These are phyloP conservation scores for Paratinospora sagittata DNA, from an alignment of 164 flowering plant species.

Conservation along the genomic window DNA sequence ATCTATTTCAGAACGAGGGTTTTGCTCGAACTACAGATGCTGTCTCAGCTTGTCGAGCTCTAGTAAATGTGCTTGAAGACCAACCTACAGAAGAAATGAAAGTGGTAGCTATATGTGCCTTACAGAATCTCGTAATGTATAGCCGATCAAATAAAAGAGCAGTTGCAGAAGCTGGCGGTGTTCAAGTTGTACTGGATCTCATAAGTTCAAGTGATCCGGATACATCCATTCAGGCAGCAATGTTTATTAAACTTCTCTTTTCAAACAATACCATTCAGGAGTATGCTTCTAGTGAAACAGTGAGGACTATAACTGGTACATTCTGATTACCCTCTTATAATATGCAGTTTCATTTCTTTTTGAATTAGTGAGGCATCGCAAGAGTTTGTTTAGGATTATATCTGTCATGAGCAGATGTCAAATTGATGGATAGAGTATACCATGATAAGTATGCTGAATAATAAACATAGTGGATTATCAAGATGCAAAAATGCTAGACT, in stretches of 20 bases:
- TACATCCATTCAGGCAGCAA: slow-evolving; percentile 94
- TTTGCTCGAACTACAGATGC: slow-evolving; percentile 88
- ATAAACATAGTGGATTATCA: background rate
- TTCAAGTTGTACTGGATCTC: slow-evolving; percentile 90
- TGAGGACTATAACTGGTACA: slow-evolving; percentile 91
- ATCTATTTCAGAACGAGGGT: slow-evolving; percentile 87
- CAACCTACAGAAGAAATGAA: slow-evolving; percentile 99
- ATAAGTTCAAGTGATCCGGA: slow-evolving; percentile 88
- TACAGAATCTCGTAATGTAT: slow-evolving; percentile 96
- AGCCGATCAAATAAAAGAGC: slow-evolving; percentile 96
- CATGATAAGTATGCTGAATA: too few relatives aligned
- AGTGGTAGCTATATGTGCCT: slow-evolving; percentile 94
- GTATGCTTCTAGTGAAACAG: slow-evolving; percentile 96
- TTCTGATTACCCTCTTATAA: background rate
- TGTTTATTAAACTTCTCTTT: slow-evolving; percentile 90
- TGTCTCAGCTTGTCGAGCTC: slow-evolving; percentile 95
- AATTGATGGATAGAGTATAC: background rate
- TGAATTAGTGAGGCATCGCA: background rate
- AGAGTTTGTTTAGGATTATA: background rate
- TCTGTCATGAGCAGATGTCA: background rate
- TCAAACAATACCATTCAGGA: slow-evolving; percentile 95
- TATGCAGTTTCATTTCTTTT: background rate
- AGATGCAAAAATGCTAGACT: background rate
- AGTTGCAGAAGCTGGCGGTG: slow-evolving; percentile 99
- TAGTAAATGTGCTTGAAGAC: slow-evolving; percentile 93